phyloP scores from a whole-genome alignment of 805 yeast species.

The Helenozyma baotianmanensis region DNA sequence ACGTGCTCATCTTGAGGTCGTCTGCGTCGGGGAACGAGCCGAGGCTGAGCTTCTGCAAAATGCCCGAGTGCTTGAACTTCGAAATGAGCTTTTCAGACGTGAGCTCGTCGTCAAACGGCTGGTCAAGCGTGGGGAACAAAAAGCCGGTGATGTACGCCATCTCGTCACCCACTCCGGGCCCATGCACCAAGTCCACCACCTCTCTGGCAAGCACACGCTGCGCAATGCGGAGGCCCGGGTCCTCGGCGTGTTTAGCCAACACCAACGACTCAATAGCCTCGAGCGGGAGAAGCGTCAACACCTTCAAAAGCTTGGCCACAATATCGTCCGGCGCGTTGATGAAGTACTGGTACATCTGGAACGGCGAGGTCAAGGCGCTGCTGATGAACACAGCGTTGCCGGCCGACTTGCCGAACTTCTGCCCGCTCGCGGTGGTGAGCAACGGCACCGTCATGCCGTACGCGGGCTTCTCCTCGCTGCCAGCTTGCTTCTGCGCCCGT shows the following conservation, averaged over 20 bases:
- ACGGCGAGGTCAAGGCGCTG: constrained; percentile 68
- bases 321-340: constrained; percentile 75
- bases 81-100: constrained; percentile 46
- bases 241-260: constrained; percentile 45
- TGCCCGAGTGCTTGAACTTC: constrained; percentile 57
- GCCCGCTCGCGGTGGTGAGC: constrained; percentile 82
- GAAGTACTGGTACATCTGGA: constrained; percentile 80
- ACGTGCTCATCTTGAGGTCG: constrained; percentile 45
- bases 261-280: constrained; percentile 48
- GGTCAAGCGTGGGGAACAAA: constrained; percentile 56
- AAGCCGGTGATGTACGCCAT: constrained; percentile 66
- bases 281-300: constrained; percentile 75
- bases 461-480: constrained; percentile 18
- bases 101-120: constrained; percentile 42
- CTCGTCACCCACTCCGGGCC: constrained; percentile 65
- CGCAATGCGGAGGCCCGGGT: constrained; percentile 65
- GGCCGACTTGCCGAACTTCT: constrained; percentile 93
- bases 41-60: constrained; percentile 37
- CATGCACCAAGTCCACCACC: constrained; percentile 84
- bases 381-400: constrained; percentile 94
- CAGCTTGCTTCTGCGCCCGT: constrained; percentile 37
- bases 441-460: constrained; percentile 89
- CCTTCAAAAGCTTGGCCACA: constrained; percentile 61
- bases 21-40: constrained; percentile 20
- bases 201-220: constrained; percentile 79